Evolutionary conservation across 2,329 filamentous ascomycete species (phyloP), one percentile per base, ranked within the genome.

Genomic region (Neocatenulostroma microsporum): DNA sequence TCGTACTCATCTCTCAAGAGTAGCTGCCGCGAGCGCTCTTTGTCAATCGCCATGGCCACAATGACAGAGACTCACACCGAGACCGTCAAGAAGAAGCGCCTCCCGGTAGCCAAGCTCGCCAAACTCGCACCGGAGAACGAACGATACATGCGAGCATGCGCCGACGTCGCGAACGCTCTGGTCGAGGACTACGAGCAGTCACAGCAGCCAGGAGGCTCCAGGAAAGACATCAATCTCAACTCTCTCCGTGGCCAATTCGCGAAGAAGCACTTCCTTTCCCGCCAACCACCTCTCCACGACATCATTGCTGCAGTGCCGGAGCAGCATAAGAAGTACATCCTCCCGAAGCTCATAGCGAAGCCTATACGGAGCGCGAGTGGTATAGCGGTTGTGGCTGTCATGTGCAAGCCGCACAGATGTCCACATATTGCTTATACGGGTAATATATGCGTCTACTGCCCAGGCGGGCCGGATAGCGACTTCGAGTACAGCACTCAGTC

Each of bases 401-500:
- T 98, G 91, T 96, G 91, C 74, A 98, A 98, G 63, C 91, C 91
- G 17, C 91, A 98, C 61, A 75, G 91, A 58, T 98, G 91, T 57
- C 91, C 91, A 13, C 91, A 98, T 58, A 98, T 98, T 51, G 85
- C 91, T 9, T 98, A 95, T 62, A 98, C 91, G 0, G 91, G 91
- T 45, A 98, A 98, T 59, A 96, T 98, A 45, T 98, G 91, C 62
- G 91, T 98, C 43, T 98, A 98, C 66, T 98, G 91, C 57, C 91
- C 91, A 8, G 91, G 91, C 48, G 91, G 91, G 1, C 93, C 93
- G 8, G 91, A 98, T 58, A 95, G 88, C 33, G 93, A 98, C 58
- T 98, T 98, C 55, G 91, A 98, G 63, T 98, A 98, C 64, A 95
- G 88, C 54, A 98, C 91, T 7, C 91, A 98, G 60, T 96, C 89